Conservation (phyloP, 345 rosid species). For the Theobroma cacao region DNA sequence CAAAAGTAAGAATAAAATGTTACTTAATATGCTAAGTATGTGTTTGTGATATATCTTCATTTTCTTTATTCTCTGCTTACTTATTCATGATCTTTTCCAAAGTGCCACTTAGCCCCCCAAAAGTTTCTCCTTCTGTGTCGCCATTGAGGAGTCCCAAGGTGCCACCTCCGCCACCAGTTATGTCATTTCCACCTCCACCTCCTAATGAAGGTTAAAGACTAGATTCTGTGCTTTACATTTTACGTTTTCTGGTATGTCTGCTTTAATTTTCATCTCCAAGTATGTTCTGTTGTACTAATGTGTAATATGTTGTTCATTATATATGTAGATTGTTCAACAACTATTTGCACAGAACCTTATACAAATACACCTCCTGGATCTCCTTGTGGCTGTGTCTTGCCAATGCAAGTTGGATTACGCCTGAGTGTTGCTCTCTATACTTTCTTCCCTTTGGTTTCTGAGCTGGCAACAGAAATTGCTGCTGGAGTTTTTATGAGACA, state of each 20-base stretch:
- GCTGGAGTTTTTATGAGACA: constrained; percentile 91
- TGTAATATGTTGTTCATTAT: constrained; percentile 23
- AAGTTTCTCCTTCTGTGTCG: constrained; percentile 41
- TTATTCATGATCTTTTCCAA: constrained; percentile 36
- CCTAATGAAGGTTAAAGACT: constrained; percentile 71
- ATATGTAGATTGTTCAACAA: constrained; percentile 72
- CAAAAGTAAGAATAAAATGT: constrained; percentile 35
- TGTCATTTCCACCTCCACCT: constrained; percentile 87
- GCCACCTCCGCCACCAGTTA: constrained; percentile 60
- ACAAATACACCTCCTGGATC: constrained; percentile 95
- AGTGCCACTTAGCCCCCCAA: constrained; percentile 40
- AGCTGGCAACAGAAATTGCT: constrained; percentile 76
- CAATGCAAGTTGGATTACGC: constrained; percentile 84
- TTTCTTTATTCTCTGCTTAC: constrained; percentile 12
- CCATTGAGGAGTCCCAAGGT: constrained; percentile 52
- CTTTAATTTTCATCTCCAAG: constrained; percentile 8
- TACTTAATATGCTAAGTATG: not conserved
- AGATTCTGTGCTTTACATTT: constrained; percentile 3
- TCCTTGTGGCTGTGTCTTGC: constrained; percentile 92
- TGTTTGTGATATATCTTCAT: not conserved
- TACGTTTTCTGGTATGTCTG: not conserved
- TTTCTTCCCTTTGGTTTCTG: constrained; percentile 94
- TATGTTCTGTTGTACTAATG: not conserved
- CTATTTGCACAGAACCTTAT: constrained; percentile 70
- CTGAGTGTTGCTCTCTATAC: constrained; percentile 80